Conservation (phyloP, 1,139 yeast species). For the Nakaseomyces uthaithaninus region DNA sequence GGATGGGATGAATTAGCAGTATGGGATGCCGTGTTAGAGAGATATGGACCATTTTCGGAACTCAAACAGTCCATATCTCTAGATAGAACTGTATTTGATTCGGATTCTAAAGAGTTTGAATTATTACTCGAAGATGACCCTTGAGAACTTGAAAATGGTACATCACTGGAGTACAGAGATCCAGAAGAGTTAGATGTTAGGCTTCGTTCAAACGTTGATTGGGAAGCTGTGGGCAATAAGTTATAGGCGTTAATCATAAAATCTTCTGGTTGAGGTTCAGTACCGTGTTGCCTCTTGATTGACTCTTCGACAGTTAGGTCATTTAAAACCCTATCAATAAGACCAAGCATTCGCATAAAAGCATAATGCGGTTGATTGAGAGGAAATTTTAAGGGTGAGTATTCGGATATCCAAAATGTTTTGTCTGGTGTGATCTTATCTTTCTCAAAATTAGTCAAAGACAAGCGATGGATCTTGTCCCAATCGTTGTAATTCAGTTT, state of each 20-base stretch:
- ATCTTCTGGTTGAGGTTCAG: background rate
- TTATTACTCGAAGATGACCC: background rate
- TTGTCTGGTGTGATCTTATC: constrained; percentile 25
- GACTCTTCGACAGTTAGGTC: constrained; percentile 12
- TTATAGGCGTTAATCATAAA: constrained; percentile 5
- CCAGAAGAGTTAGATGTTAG: background rate
- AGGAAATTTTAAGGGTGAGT: constrained; percentile 61
- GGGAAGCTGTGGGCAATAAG: background rate
- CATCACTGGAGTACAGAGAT: background rate
- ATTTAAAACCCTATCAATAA: constrained; percentile 18
- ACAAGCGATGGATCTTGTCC: constrained; percentile 34
- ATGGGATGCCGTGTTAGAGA: background rate
- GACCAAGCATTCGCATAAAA: constrained; percentile 31
- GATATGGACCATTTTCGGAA: background rate
- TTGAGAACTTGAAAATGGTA: background rate
- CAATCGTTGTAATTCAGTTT: constrained; percentile 41
- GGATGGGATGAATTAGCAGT: background rate
- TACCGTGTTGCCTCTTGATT: background rate
- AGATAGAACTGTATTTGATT: background rate
- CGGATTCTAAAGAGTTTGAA: background rate
- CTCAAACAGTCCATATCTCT: no score
- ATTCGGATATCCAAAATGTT: constrained; percentile 48
- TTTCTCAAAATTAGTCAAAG: constrained; percentile 27
- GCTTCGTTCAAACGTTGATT: constrained; percentile 1
- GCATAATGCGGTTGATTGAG: constrained; percentile 59